Conservation (phyloP, 2,329 filamentous ascomycete species). For the Monosporascus sp. region DNA sequence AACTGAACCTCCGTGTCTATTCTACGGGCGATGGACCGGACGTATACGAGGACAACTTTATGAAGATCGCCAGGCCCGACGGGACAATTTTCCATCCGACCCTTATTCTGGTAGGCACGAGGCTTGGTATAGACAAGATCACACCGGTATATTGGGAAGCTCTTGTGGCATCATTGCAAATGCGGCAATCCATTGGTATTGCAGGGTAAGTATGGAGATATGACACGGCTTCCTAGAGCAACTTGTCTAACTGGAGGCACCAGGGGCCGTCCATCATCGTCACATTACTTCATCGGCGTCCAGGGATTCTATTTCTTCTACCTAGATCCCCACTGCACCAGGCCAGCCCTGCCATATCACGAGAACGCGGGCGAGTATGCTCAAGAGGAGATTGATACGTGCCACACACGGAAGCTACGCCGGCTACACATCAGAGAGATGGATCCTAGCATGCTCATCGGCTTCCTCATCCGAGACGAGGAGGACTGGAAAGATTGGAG, state of each 20-base stretch:
- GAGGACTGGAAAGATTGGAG: slow-evolving; percentile 84
- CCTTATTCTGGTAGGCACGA: slow-evolving; percentile 79
- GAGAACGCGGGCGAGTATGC: slow-evolving; percentile 54
- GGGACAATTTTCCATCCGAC: slow-evolving; percentile 71
- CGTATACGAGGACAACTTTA: slow-evolving; percentile 86
- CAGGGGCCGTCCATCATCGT: slow-evolving; percentile 87
- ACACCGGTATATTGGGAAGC: slow-evolving; percentile 94
- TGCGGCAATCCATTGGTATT: slow-evolving; percentile 91
- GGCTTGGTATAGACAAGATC: slow-evolving; percentile 88
- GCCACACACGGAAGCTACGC: slow-evolving; percentile 80
- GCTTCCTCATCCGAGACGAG: slow-evolving; percentile 78
- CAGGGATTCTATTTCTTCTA: slow-evolving; percentile 81
- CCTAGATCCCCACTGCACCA: slow-evolving; percentile 86
- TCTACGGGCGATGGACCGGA: slow-evolving; percentile 85
- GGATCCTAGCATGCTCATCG: slow-evolving; percentile 97
- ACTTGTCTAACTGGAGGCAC: slow-evolving; percentile 6
- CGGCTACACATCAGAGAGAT: slow-evolving; percentile 83
- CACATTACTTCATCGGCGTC: slow-evolving; percentile 58
- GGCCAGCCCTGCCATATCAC: slow-evolving; percentile 65
- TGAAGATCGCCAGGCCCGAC: slow-evolving; percentile 66
- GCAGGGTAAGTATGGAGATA: slow-evolving; percentile 62
- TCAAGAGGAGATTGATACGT: slow-evolving; percentile 70
- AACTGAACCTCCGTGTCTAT: slow-evolving; percentile 70
- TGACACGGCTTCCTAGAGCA: neutral
- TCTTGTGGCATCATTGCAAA: slow-evolving; percentile 76